Evolutionary conservation across 2,329 filamentous ascomycete genomes (phyloP), one percentile per base, ranked within the genome.

Genomic region (Pseudocercospora fijiensis): DNA sequence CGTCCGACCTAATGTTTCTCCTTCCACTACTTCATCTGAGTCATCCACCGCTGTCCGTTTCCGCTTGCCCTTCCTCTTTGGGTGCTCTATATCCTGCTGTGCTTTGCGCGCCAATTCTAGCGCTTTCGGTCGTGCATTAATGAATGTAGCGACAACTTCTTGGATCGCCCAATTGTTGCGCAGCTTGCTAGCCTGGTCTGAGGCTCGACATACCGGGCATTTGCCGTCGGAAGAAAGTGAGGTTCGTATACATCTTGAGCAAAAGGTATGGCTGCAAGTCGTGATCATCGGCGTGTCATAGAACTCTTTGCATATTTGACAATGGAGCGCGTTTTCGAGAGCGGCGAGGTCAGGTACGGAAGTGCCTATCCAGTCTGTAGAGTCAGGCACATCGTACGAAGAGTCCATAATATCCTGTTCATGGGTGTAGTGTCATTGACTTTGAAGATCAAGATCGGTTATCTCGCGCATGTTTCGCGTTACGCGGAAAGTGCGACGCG

Each of bases 221-320:
- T 90, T 92, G 8, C 92, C 90, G 69, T 97, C 92, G 30, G 86
- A 84, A 1, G 89, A 88, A 0, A 99, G 83, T 65, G 90, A 92
- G 67, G 93, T 85, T 28, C 95, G 90, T 75, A 99, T 98, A 77
- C 95, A 99, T 60, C 96, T 81, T 6, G 94, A 97, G 82, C 95
- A 99, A 75, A 99, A 99, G 0, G 95, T 98, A 76, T 99, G 95
- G 60, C 87, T 90, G 79, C 95, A 99, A 1, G 91, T 90, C 0
- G 95, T 99, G 67, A 97, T 89, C 86, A 99, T 95, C 0, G 95
- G 95, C 57, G 92, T 96, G 65, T 87, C 87, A 80, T 91, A 98
- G 78, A 98, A 96, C 77, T 99, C 96, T 76, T 98, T 98, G 85
- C 95, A 99, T 65, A 99, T 90, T 78, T 98, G 91, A 78, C 95